Evolutionary conservation across 305 asterid genomes (phyloP).

Genomic region (Plantago lanceolata): DNA sequence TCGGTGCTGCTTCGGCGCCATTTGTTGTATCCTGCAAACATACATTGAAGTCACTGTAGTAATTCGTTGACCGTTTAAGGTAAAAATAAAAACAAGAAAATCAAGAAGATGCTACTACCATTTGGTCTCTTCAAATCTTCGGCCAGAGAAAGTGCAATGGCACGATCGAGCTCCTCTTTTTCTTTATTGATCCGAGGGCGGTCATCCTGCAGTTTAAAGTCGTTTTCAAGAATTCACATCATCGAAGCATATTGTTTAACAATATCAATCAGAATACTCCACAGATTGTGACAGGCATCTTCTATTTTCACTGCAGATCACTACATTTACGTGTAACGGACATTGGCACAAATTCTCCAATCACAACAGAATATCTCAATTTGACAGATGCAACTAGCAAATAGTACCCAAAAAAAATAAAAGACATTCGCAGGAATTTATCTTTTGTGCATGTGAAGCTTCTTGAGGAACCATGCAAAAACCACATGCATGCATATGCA

Average conservation of each 20-base stretch:
- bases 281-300: slow-evolving; percentile 5
- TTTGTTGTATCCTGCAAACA: slow-evolving; percentile 45
- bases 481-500: slow-evolving; percentile 32
- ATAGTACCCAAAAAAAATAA: neutral
- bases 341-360: neutral
- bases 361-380: slow-evolving; percentile 7
- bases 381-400: slow-evolving; percentile 1
- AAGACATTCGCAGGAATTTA: slow-evolving; percentile 11
- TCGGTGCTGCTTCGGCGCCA: slow-evolving; percentile 49
- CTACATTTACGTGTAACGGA: neutral
- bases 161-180: slow-evolving; percentile 85
- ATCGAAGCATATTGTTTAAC: neutral
- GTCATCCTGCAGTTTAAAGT: slow-evolving; percentile 58
- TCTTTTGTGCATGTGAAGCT: slow-evolving; percentile 18
- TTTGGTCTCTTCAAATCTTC: slow-evolving; percentile 71
- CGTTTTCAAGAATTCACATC: neutral
- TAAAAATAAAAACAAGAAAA: neutral
- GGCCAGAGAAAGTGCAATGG: slow-evolving; percentile 73
- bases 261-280: slow-evolving; percentile 10
- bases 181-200: slow-evolving; percentile 57
- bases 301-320: neutral
- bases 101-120: slow-evolving; percentile 44
- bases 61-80: neutral
- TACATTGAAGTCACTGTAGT: neutral
- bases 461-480: slow-evolving; percentile 2